Percentiles rank a stretch among this genome's conserved stretches.
Conservation (phyloP, 225 moss, liverwort and hornwort species). For the Pleurozium schreberi region DNA sequence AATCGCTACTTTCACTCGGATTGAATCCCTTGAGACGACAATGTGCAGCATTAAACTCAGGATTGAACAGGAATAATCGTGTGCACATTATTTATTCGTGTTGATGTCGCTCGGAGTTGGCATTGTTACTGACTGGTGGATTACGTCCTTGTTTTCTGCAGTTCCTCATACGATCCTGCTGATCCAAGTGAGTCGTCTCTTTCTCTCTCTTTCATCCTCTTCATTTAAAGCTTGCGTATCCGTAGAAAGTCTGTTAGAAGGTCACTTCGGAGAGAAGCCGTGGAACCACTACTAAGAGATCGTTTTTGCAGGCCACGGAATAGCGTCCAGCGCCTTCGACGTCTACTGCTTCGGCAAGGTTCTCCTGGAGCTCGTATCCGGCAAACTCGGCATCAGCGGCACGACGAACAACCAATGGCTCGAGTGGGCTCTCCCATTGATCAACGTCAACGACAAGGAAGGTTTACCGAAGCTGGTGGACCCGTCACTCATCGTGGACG, state of each 20-base stretch:
- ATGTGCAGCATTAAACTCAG: not conserved
- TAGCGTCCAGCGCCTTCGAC: conserved; percentile 65
- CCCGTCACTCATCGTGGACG: conserved; percentile 85
- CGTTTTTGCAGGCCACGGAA: conserved; percentile 36
- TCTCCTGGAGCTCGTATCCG: conserved; percentile 81
- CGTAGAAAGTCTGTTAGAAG: not conserved
- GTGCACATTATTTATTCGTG: not conserved
- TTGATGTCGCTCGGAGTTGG: not conserved
- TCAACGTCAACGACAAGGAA: conserved; percentile 85
- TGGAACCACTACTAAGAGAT: not conserved
- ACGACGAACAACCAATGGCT: conserved; percentile 85
- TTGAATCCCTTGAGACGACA: not conserved
- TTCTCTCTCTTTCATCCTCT: not conserved
- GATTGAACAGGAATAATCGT: not conserved
- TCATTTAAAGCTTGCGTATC: not conserved
- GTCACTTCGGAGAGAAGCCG: not conserved
- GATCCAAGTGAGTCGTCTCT: conserved; percentile 57
- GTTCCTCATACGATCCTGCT: conserved; percentile 64
- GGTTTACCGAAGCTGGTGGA: conserved; percentile 69
- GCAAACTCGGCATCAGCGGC: conserved; percentile 91
- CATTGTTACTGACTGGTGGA: not conserved
- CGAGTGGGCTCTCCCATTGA: conserved; percentile 88
- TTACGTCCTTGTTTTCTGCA: not conserved
- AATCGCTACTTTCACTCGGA: not conserved
- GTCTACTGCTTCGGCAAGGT: conserved; percentile 97